Evolutionary conservation across 768 basidiomycete species (phyloP).

Genomic region (Mycena vitilis): DNA sequence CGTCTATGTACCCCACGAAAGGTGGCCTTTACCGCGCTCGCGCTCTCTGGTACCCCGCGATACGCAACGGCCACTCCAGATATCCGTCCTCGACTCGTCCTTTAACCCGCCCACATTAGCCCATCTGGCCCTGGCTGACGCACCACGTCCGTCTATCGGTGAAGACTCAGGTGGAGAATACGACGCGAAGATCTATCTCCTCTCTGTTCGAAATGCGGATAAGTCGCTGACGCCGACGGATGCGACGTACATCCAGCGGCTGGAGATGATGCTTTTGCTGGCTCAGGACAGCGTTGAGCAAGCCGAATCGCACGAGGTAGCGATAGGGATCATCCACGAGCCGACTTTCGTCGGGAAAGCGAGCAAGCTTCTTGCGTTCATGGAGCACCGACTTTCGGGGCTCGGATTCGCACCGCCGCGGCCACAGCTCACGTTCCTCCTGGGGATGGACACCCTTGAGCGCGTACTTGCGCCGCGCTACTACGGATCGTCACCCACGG

Average conservation of each 20-base stretch:
- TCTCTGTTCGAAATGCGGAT: conserved; percentile 90
- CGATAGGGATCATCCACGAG: conserved; percentile 86
- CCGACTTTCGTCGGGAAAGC: conserved; percentile 93
- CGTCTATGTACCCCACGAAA: conserved; percentile 66
- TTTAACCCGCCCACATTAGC: conserved; percentile 94
- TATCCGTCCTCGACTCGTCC: conserved; percentile 89
- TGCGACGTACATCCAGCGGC: conserved; percentile 79
- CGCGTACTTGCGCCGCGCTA: conserved; percentile 83
- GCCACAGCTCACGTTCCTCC: conserved; percentile 72
- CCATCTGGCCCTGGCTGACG: conserved; percentile 80
- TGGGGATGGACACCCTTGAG: conserved; percentile 88
- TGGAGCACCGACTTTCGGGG: conserved; percentile 51
- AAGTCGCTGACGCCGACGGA: conserved; percentile 79
- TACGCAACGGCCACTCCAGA: conserved; percentile 49
- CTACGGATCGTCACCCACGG: conserved; percentile 57
- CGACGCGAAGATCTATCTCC: conserved; percentile 80
- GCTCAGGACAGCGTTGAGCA: conserved; percentile 55
- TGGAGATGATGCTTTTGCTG: conserved; percentile 89
- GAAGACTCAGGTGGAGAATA: conserved; percentile 51
- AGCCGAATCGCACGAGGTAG: conserved; percentile 49
- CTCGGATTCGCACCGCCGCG: conserved; percentile 34
- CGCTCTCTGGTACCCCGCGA: conserved; percentile 10
- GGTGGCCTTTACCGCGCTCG: conserved; percentile 69
- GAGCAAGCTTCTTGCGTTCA: conserved; percentile 61
- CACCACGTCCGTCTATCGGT: conserved; percentile 43